Evolutionary conservation across 306 rosid species (phyloP).

Genomic region (Cucurbita moschata): DNA sequence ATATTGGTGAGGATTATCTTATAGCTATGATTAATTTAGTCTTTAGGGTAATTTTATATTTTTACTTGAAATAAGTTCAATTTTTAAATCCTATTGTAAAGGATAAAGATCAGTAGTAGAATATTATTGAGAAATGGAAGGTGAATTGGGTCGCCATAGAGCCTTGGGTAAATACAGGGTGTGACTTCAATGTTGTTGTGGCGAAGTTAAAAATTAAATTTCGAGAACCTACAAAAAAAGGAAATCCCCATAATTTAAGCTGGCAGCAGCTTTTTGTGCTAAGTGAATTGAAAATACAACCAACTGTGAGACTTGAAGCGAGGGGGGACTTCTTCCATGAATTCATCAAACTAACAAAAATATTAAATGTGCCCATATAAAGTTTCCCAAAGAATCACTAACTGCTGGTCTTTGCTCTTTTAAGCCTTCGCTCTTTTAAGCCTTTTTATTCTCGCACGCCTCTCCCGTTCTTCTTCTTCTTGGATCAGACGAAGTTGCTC

Average conservation of each 20-base stretch:
- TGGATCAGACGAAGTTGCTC: constrained; percentile 35
- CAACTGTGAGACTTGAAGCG: background rate
- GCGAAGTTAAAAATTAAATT: background rate
- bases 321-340: background rate
- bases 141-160: background rate
- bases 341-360: constrained; percentile 2
- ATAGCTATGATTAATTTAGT: background rate
- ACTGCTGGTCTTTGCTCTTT: constrained; percentile 20
- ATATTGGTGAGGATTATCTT: no score
- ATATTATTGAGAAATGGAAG: background rate
- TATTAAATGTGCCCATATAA: background rate
- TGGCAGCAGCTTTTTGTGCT: background rate
- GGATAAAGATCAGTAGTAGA: background rate
- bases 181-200: background rate
- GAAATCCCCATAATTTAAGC: background rate
- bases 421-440: constrained; percentile 25
- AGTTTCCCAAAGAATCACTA: background rate
- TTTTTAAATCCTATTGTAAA: background rate
- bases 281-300: background rate
- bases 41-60: background rate
- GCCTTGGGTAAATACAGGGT: background rate
- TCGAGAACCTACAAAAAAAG: background rate
- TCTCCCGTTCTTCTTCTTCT: constrained; percentile 35
- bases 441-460: constrained; percentile 17
- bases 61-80: no score